These are phyloP conservation scores for Fraxinus latifolia DNA, from an alignment of 305 asterid genomes.

Conservation along the genomic window DNA sequence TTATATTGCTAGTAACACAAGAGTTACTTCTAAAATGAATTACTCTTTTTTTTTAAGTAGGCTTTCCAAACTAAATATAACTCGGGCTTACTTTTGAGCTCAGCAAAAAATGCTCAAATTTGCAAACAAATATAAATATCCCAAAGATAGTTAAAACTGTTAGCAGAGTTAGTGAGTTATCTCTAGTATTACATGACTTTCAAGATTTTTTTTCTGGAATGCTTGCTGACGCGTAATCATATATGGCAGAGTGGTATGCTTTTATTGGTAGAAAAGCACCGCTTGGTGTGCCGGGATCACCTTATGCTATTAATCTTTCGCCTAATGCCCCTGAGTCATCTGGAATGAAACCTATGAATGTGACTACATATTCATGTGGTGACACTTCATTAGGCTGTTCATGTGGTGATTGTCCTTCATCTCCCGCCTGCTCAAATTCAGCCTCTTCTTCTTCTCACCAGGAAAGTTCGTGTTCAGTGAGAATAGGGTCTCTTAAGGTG, in stretches of 20 bases:
- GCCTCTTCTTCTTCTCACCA: slow-evolving; percentile 50
- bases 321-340: slow-evolving; percentile 64
- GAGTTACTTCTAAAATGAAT: neutral
- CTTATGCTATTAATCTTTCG: slow-evolving; percentile 74
- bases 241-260: slow-evolving; percentile 81
- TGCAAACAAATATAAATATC: neutral
- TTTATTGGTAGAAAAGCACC: slow-evolving; percentile 74
- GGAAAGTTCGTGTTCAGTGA: slow-evolving; percentile 75
- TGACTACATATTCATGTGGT: slow-evolving; percentile 75
- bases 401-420: slow-evolving; percentile 94
- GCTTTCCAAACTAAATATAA: neutral
- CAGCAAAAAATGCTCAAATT: neutral
- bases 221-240: slow-evolving; percentile 12
- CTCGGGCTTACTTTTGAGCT: neutral
- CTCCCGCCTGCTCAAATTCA: slow-evolving; percentile 67
- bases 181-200: neutral
- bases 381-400: slow-evolving; percentile 96
- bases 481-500: slow-evolving; percentile 80
- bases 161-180: neutral
- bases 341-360: slow-evolving; percentile 90
- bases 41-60: neutral
- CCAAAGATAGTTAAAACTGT: neutral
- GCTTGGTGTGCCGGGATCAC: slow-evolving; percentile 87
- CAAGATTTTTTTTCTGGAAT: neutral
- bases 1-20: neutral